Conservation (phyloP, 768 basidiomycete species). For the Panaeolus cyanescens region DNA sequence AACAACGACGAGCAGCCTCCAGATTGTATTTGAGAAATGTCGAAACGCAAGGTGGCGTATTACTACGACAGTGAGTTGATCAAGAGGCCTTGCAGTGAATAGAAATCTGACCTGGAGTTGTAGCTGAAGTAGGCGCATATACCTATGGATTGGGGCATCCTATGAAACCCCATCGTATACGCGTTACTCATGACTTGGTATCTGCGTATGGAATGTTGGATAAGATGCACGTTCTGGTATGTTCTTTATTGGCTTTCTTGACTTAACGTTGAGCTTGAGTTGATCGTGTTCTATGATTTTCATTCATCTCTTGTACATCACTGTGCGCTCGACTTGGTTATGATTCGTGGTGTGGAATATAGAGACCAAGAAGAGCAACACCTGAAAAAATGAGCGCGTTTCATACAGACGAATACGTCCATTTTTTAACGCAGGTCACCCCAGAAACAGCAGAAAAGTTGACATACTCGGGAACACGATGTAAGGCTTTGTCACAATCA, state of each 20-base stretch:
- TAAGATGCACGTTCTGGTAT: conserved; percentile 89
- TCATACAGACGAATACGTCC: conserved; percentile 98
- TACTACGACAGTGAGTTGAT: conserved; percentile 73
- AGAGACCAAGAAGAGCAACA: conserved; percentile 73
- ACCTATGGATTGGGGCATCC: conserved; percentile 89
- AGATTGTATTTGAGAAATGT: conserved; percentile 55
- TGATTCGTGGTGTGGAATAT: conserved; percentile 4
- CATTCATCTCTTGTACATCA: neutral
- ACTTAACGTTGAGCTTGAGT: neutral
- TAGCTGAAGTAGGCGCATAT: conserved; percentile 71
- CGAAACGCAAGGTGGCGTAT: conserved; percentile 74
- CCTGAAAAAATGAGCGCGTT: conserved; percentile 87
- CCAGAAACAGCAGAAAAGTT: conserved; percentile 90
- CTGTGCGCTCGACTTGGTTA: neutral
- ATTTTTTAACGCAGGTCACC: conserved; percentile 85
- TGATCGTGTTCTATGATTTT: neutral
- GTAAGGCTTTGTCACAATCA: conserved; percentile 43
- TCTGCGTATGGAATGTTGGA: conserved; percentile 91
- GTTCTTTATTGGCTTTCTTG: conserved; percentile 24
- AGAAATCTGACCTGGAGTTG: neutral
- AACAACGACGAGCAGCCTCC: conserved; percentile 26
- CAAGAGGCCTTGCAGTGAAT: no score
- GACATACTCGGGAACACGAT: conserved; percentile 83
- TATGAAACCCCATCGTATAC: conserved; percentile 96
- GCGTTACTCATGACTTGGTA: conserved; percentile 91